These are phyloP conservation scores for Leccinum incarnatum DNA, from an alignment of 768 basidiomycete genomes.

Conservation along the genomic window DNA sequence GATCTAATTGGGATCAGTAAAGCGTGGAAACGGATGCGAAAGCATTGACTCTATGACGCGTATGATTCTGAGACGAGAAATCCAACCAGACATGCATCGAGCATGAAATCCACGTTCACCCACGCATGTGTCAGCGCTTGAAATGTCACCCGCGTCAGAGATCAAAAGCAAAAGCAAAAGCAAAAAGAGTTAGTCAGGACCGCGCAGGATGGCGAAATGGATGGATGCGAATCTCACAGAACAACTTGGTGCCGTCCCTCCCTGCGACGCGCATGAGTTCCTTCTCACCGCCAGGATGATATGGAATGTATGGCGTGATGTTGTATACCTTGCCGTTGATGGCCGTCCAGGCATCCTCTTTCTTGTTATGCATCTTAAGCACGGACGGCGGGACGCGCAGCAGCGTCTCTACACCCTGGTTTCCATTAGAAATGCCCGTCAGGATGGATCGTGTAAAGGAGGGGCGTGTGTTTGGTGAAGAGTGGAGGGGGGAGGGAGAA, in stretches of 20 bases:
- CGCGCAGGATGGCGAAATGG: not conserved
- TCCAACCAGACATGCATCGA: constrained; percentile 90
- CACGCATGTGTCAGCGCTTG: constrained; percentile 89
- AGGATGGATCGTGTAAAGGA: not conserved
- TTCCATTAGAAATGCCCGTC: not conserved
- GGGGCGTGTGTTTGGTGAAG: not conserved
- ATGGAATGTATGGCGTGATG: constrained; percentile 86
- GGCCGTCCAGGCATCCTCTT: constrained; percentile 89
- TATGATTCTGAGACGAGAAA: constrained; percentile 76
- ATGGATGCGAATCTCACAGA: constrained; percentile 56
- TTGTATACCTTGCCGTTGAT: constrained; percentile 96
- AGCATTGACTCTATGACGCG: constrained; percentile 30
- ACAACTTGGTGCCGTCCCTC: constrained; percentile 90
- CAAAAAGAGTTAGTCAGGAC: constrained; percentile 1
- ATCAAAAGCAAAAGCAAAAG: not conserved
- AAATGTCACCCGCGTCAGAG: not conserved
- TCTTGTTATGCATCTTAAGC: constrained; percentile 76
- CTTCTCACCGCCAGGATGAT: constrained; percentile 92
- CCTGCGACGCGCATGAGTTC: constrained; percentile 96
- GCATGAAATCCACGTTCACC: constrained; percentile 96
- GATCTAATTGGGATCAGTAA: not conserved
- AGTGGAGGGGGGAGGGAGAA: not conserved
- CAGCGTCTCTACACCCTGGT: constrained; percentile 67
- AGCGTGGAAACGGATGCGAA: not conserved
- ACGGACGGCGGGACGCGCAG: constrained; percentile 72